Percentiles rank a stretch among this genome's conserved stretches.
Conservation (phyloP, 148 eudicot genomes). For the Rhododendron henanense region DNA sequence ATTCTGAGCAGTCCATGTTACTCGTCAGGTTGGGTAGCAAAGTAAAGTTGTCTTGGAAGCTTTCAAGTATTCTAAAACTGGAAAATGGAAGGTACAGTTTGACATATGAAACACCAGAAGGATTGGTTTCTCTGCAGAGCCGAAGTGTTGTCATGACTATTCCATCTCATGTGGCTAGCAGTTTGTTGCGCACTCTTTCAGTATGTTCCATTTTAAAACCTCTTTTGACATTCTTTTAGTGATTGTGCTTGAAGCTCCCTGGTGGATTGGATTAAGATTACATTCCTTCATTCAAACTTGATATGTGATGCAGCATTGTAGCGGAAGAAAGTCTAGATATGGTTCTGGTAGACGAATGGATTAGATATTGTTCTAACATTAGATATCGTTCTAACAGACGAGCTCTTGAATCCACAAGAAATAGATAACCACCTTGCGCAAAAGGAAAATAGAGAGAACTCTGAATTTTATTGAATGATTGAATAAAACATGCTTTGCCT, state of each 20-base stretch:
- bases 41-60: constrained; percentile 79
- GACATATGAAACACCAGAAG: constrained; percentile 73
- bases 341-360: too few species aligned
- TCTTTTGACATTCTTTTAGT: background rate
- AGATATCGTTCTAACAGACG: too few species aligned
- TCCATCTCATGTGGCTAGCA: constrained; percentile 70
- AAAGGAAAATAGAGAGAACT: too few species aligned
- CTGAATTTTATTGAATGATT: too few species aligned
- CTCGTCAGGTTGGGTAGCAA: constrained; percentile 60
- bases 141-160: constrained; percentile 71
- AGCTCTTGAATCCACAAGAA: too few species aligned
- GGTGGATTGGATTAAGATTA: background rate
- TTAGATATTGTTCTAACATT: too few species aligned
- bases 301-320: too few species aligned
- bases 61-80: constrained; percentile 39
- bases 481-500: too few species aligned
- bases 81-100: constrained; percentile 55
- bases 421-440: too few species aligned
- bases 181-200: constrained; percentile 63
- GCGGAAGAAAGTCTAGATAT: too few species aligned
- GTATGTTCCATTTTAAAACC: constrained; percentile 35
- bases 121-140: constrained; percentile 47
- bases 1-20: background rate
- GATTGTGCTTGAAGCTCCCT: background rate
- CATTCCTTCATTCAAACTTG: background rate